phyloP scores from a whole-genome alignment of 106 monocot species.

The Platanthera guangdongensis region DNA sequence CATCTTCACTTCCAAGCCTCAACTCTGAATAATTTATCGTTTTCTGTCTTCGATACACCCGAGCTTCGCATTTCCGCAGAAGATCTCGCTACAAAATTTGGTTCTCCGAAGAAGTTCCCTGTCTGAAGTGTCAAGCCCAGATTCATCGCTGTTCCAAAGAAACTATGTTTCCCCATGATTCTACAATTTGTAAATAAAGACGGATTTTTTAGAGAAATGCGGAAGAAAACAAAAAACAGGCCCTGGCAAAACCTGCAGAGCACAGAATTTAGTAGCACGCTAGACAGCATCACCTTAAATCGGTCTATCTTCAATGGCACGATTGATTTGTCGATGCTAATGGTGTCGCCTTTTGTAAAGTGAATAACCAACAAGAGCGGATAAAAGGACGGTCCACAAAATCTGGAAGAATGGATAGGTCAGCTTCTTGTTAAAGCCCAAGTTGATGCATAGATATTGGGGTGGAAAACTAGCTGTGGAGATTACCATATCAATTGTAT shows the following conservation, averaged over 20 bases:
- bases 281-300: not conserved
- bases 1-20: not conserved
- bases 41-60: not conserved
- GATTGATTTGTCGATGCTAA: not conserved
- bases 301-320: not conserved
- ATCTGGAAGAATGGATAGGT: conserved; percentile 30
- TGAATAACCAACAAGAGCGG: conserved; percentile 79
- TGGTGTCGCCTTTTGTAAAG: conserved; percentile 49
- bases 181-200: not conserved
- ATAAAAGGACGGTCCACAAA: conserved; percentile 85
- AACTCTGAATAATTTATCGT: not conserved
- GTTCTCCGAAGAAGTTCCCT: not conserved
- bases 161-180: no score
- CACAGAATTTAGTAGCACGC: not conserved
- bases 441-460: not conserved
- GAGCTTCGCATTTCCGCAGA: not conserved
- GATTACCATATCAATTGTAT: conserved; percentile 72
- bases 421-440: not conserved
- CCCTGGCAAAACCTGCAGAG: not conserved
- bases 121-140: not conserved
- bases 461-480: not conserved
- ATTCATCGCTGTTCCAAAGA: not conserved
- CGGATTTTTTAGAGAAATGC: not conserved
- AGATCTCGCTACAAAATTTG: not conserved
- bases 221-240: not conserved